Evolutionary conservation across 2,329 filamentous ascomycete genomes (phyloP).

Genomic region (Coleophoma cylindrospora): DNA sequence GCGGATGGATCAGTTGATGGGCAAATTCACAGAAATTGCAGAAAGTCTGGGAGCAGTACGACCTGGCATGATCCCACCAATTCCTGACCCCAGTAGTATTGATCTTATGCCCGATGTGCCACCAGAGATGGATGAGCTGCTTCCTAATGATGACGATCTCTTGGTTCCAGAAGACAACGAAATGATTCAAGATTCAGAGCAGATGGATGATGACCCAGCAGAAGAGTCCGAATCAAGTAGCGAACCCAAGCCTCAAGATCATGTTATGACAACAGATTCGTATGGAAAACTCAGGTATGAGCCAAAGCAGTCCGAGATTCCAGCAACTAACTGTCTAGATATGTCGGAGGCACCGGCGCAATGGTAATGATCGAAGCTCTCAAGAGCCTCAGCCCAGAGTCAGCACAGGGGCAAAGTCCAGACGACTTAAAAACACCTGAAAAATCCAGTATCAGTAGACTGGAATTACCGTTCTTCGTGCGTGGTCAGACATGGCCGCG

Average conservation of each 20-base stretch:
- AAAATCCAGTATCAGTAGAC: slow-evolving; percentile 2
- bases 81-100: background rate
- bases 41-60: background rate
- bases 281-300: slow-evolving; percentile 3
- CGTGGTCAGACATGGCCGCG: slow-evolving; percentile 21
- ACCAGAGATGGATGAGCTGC: background rate
- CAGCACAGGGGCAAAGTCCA: background rate
- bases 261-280: slow-evolving; percentile 3
- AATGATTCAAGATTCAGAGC: no score
- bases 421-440: background rate
- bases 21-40: background rate
- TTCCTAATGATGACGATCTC: background rate
- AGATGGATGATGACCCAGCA: background rate
- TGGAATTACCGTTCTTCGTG: slow-evolving; percentile 24
- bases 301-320: no score
- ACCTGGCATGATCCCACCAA: background rate
- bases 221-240: background rate
- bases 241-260: background rate
- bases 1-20: background rate
- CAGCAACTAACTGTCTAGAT: background rate
- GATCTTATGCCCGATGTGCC: background rate
- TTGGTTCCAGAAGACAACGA: no score
- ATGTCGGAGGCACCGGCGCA: slow-evolving; percentile 15
- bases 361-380: slow-evolving; percentile 24
- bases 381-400: slow-evolving; percentile 12